These are phyloP conservation scores for Nicotiana rustica DNA, from an alignment of 305 asterid species.

Conservation along the genomic window DNA sequence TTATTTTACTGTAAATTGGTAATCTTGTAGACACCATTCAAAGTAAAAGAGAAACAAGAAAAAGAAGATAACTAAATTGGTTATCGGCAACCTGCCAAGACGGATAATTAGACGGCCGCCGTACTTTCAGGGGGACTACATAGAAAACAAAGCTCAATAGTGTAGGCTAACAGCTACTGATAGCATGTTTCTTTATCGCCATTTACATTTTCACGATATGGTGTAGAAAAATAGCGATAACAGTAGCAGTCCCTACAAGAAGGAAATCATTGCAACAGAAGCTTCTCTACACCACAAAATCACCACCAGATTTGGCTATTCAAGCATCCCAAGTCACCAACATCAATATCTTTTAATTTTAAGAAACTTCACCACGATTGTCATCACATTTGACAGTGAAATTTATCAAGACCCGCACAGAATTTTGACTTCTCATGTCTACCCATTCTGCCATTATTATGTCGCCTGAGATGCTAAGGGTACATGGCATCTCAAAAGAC, in stretches of 20 bases:
- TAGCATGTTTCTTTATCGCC: too few species aligned
- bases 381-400: background rate
- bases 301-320: background rate
- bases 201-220: too few species aligned
- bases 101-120: too few species aligned
- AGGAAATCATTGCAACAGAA: background rate
- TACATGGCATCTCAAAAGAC: too few species aligned
- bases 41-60: background rate
- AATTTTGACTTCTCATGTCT: too few species aligned
- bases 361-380: background rate
- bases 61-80: background rate
- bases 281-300: background rate
- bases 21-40: background rate
- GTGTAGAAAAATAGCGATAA: too few species aligned
- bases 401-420: background rate
- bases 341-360: background rate
- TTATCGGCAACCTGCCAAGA: background rate
- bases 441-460: too few species aligned
- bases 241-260: too few species aligned
- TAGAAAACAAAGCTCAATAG: too few species aligned
- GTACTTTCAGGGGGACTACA: too few species aligned
- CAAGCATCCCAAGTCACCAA: background rate
- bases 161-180: too few species aligned
- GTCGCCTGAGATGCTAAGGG: too few species aligned
- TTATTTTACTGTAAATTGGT: slow-evolving; percentile 36